Evolutionary conservation across 331 rosid genomes (phyloP).

Genomic region (Rhamnella rubrinervis): DNA sequence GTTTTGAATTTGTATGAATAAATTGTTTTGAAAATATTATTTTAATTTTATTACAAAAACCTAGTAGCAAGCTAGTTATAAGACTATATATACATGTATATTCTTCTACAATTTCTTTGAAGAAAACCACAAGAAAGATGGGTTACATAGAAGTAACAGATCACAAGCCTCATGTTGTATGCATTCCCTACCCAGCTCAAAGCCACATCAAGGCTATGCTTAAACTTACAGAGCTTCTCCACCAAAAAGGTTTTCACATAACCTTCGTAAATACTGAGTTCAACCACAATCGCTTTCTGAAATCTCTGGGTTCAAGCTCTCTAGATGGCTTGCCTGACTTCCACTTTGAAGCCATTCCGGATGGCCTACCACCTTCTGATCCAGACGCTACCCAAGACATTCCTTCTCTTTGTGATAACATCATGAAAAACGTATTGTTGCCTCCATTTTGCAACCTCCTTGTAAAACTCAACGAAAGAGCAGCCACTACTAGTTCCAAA

Average conservation of each 20-base stretch:
- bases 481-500: background rate
- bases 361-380: constrained; percentile 48
- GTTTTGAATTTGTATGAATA: no score
- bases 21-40: no score
- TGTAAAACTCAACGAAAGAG: background rate
- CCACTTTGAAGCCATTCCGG: constrained; percentile 56
- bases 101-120: no score
- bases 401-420: background rate
- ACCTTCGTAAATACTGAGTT: constrained; percentile 39
- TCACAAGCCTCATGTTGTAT: constrained; percentile 51
- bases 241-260: constrained; percentile 18
- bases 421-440: background rate
- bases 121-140: constrained; percentile 19
- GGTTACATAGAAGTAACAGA: constrained; percentile 3
- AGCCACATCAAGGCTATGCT: constrained; percentile 59
- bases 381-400: constrained; percentile 5
- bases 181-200: constrained; percentile 31
- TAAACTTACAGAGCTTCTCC: constrained; percentile 59
- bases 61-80: no score
- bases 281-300: constrained; percentile 16
- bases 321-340: constrained; percentile 52
- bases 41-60: no score
- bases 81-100: no score
- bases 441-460: constrained; percentile 4
- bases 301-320: constrained; percentile 35